Base-by-base conservation (phyloP, 768 basidiomycete genomes). In the Hebeloma cylindrosporum region DNA sequence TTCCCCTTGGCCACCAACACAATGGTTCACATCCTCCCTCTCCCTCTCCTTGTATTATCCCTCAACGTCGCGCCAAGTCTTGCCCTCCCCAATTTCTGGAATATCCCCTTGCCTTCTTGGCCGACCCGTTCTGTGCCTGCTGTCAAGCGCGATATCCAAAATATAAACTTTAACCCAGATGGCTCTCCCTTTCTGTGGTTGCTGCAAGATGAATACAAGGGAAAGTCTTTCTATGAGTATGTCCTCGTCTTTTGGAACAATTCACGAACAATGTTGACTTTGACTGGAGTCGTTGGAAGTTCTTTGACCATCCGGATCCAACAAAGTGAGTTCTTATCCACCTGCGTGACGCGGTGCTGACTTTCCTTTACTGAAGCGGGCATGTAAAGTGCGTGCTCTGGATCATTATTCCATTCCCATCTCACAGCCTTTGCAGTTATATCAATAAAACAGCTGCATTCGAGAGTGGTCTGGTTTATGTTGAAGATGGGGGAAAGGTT, bases 161-260 rank as follows among this genome's bases (percentile, higher is more conserved):
- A n/a, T n/a, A n/a, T n/a, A n/a, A n/a, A n/a, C n/a, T 7, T 18
- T 18, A 71, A 70, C 29, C 48, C 71, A 2, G 68, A 80, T 47
- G 77, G 72, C 13, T 68, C 78, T 3, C 71, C 63, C 5, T 80
- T 77, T 52, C 57, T 87, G 5, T 88, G 85, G 85, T 65, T 83
- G 11, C 74, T 77, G 4, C 60, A 84, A 60, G 83, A 86, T 56
- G 77, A 75, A 4, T 87, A 83, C 56, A 70, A 74, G 29, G 85
- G 86, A 8, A 51, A 72, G 40, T 76, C 68, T 1, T 88, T 88
- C 64, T 87, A 85, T 58, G 75, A 86, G 86, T 87, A 70, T 61
- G 62, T 58, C 2, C 10, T 38, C 29, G 14, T 27, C 47, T 14
- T 31, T 34, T 32, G 31, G 22, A n/a, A n/a, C 16, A 47, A 6